Conservation (phyloP, 2,329 filamentous ascomycete species). For the Fusarium dlaminii region DNA sequence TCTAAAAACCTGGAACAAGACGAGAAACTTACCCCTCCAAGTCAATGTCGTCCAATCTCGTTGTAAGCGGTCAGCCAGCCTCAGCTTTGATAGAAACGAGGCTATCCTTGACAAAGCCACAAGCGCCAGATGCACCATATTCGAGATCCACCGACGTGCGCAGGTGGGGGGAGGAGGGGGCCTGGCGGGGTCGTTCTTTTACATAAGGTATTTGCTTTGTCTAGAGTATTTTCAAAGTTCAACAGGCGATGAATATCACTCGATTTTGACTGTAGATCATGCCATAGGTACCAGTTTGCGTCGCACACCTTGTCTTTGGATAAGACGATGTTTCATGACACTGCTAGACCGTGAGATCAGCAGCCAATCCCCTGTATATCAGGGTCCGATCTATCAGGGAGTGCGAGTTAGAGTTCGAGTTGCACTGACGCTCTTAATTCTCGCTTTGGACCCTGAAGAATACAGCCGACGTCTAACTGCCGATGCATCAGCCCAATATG, state of each 20-base stretch:
- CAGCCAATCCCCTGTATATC: slow-evolving; percentile 28
- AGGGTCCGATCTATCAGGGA: slow-evolving; percentile 32
- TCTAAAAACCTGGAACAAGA: slow-evolving; percentile 25
- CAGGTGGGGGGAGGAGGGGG: slow-evolving; percentile 13
- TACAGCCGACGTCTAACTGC: slow-evolving; percentile 23
- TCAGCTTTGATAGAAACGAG: slow-evolving; percentile 39
- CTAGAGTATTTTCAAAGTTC: slow-evolving; percentile 1
- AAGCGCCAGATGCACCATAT: slow-evolving; percentile 26
- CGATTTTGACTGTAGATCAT: slow-evolving; percentile 30
- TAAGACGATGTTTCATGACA: slow-evolving; percentile 13
- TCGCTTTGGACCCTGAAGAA: slow-evolving; percentile 15
- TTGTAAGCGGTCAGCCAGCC: slow-evolving; percentile 44
- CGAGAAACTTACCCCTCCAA: slow-evolving; percentile 21
- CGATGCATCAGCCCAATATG: slow-evolving; percentile 16
- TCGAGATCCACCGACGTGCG: slow-evolving; percentile 27
- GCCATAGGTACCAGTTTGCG: slow-evolving; percentile 31
- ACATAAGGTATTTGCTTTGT: slow-evolving; percentile 12
- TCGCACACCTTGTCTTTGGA: slow-evolving; percentile 11
- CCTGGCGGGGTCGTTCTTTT: slow-evolving; percentile 27
- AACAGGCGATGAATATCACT: slow-evolving; percentile 12
- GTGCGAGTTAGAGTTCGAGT: slow-evolving; percentile 18
- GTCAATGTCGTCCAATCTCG: slow-evolving; percentile 34
- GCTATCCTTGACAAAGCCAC: slow-evolving; percentile 40
- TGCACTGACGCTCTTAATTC: neutral
- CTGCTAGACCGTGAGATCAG: slow-evolving; percentile 6